Evolutionary conservation across 2,329 filamentous ascomycete species (phyloP).

Genomic region (Penicillium sp.): DNA sequence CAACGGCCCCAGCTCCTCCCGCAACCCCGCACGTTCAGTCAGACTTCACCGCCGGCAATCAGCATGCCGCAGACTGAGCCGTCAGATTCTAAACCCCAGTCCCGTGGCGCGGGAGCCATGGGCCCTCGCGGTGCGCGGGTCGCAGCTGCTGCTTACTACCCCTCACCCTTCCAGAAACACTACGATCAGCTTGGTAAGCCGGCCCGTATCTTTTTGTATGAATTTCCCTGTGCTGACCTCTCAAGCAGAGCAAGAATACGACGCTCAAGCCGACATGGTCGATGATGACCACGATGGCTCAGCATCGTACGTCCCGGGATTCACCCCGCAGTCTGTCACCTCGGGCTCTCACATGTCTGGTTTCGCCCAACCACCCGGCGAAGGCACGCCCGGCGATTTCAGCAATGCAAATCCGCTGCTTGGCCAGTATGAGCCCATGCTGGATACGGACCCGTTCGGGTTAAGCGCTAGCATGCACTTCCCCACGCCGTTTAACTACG

Average conservation of each 20-base stretch:
- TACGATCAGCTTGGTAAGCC: slow-evolving; percentile 92
- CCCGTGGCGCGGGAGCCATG: slow-evolving; percentile 17
- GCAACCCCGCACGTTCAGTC: slow-evolving; percentile 38
- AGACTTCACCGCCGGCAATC: slow-evolving; percentile 34
- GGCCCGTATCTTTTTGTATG: slow-evolving; percentile 58
- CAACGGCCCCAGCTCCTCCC: slow-evolving; percentile 51
- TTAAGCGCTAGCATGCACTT: slow-evolving; percentile 94
- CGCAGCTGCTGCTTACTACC: slow-evolving; percentile 65
- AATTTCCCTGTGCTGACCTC: slow-evolving; percentile 16
- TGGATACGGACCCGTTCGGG: slow-evolving; percentile 92
- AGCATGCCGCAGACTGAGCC: slow-evolving; percentile 41
- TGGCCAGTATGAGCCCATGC: slow-evolving; percentile 76
- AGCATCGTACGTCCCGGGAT: slow-evolving; percentile 62
- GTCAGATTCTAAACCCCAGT: slow-evolving; percentile 35
- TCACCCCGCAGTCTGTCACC: slow-evolving; percentile 45
- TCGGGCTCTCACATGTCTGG: slow-evolving; percentile 47
- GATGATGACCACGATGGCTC: slow-evolving; percentile 75
- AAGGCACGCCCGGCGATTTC: slow-evolving; percentile 41
- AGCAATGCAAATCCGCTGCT: slow-evolving; percentile 55
- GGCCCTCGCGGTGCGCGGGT: slow-evolving; percentile 36
- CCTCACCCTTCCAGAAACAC: slow-evolving; percentile 86
- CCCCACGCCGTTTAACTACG: slow-evolving; percentile 68
- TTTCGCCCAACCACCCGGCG: slow-evolving; percentile 39
- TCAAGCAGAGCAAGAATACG: slow-evolving; percentile 89
- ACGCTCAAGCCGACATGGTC: slow-evolving; percentile 83